Base-by-base conservation (phyloP, 768 basidiomycete genomes). In the Xerocomellus chrysenteron region DNA sequence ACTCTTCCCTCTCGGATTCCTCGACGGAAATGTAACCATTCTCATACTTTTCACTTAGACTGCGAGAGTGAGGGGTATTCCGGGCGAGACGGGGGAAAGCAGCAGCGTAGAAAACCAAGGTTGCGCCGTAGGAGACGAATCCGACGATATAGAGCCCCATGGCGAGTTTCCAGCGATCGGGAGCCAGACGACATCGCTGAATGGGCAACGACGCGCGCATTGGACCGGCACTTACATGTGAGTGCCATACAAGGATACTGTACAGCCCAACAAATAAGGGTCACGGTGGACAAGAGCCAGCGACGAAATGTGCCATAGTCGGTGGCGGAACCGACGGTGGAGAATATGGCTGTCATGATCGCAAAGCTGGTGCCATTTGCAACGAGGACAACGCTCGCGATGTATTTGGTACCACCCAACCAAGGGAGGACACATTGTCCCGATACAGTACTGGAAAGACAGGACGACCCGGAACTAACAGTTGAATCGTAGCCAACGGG, bases 361-460 rank as follows among this genome's bases (percentile, higher is more conserved):
- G 87, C 87, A 58, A 92, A 93, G 64, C 84, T 84, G 50, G 86
- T 74, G 1, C 90, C 90, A 46, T 88, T 92, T 0, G 90, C 81
- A 19, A 92, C 74, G 14, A 93, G 75, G n/a, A 92, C 84, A 26
- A 92, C 73, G 44, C 90, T 89, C 14, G 86, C 82, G 37, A 94
- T 84, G 3, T 85, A 72, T 68, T 88, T 91, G 4, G 86, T 86
- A 4, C 89, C 86, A 17, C 79, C 76, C 7, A 75, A 81, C 90
- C 90, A 92, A 0, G 87, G 88, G 40, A 93, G 72, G 26, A 92
- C 89, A 60, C 91, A 92, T 66, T 82, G 81, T 0, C 87, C 88
- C 0, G 88, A 88, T 1, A 87, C 74, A 42, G 69, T 77, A 0
- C 64, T 62, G 19, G 76, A 79, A 30, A 68, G 73, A 65, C 90